phyloP scores from a whole-genome alignment of 2,329 filamentous ascomycete genomes.

The Verticillium klebahnii region DNA sequence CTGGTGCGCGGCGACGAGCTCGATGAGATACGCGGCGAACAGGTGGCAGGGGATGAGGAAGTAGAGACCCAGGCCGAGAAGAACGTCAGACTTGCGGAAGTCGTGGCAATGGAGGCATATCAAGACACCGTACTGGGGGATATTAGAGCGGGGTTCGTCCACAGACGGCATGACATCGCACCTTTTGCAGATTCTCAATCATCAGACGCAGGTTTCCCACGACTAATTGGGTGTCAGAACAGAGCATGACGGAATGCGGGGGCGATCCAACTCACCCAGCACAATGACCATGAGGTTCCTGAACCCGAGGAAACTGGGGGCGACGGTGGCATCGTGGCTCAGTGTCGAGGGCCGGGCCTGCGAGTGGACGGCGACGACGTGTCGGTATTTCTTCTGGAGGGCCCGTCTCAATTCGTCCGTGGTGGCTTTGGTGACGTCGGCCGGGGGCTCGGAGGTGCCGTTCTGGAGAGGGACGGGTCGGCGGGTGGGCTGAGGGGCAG shows the following conservation, averaged over 20 bases:
- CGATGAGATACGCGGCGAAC: slow-evolving; percentile 85
- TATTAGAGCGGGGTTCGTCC: background rate
- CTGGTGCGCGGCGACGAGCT: slow-evolving; percentile 74
- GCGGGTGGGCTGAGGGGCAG: background rate
- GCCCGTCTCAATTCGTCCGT: slow-evolving; percentile 27
- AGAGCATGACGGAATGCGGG: background rate
- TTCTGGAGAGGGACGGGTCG: background rate
- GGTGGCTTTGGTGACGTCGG: slow-evolving; percentile 12
- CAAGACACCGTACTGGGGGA: slow-evolving; percentile 79
- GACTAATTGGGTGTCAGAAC: slow-evolving; percentile 44
- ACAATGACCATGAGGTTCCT: slow-evolving; percentile 95
- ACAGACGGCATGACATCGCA: slow-evolving; percentile 24
- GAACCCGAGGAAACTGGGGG: slow-evolving; percentile 88
- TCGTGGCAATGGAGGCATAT: slow-evolving; percentile 90
- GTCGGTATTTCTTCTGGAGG: slow-evolving; percentile 71
- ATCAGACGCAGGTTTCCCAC: slow-evolving; percentile 91
- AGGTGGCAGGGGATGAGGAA: slow-evolving; percentile 87
- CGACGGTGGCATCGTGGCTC: slow-evolving; percentile 70
- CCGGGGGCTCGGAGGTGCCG: slow-evolving; percentile 8
- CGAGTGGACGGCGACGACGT: slow-evolving; percentile 84
- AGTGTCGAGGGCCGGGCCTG: slow-evolving; percentile 69
- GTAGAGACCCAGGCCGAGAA: slow-evolving; percentile 74
- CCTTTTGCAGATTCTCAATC: slow-evolving; percentile 96
- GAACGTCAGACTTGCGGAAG: slow-evolving; percentile 72
- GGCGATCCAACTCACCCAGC: slow-evolving; percentile 52